phyloP scores from a whole-genome alignment of 257 asterid species.

The Petrea volubilis region DNA sequence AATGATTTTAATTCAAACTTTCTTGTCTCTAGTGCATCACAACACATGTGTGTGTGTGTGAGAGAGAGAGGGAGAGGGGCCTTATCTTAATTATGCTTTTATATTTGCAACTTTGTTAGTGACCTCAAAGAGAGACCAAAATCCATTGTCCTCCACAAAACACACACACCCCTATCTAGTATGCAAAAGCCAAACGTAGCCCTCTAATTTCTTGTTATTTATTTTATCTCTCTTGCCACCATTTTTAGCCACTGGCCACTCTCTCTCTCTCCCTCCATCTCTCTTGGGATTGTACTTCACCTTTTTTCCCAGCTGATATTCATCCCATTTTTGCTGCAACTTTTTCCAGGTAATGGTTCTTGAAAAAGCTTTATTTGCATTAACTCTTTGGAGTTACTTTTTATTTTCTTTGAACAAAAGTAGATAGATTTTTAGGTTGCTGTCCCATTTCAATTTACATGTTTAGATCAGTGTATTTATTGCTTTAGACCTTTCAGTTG shows the following conservation, averaged over 20 bases:
- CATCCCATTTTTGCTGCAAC: not conserved
- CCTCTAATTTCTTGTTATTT: constrained; percentile 16
- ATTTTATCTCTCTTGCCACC: not conserved
- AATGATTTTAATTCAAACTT: not conserved
- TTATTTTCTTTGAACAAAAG: not conserved
- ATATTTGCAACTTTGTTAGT: too few relatives aligned
- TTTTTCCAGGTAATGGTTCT: not conserved
- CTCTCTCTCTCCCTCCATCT: constrained; percentile 1
- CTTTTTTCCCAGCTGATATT: constrained; percentile 9
- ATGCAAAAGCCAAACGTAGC: constrained; percentile 47
- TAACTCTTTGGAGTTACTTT: not conserved
- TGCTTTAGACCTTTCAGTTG: not conserved
- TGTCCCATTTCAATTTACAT: not conserved
- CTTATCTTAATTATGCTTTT: constrained; percentile 9
- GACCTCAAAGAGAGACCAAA: constrained; percentile 30
- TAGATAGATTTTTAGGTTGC: not conserved
- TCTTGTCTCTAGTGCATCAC: not conserved
- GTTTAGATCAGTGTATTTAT: not conserved
- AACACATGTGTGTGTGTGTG: not conserved
- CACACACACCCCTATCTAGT: constrained; percentile 53
- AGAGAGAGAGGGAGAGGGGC: constrained; percentile 11
- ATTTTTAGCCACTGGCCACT: constrained; percentile 7
- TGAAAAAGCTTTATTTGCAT: not conserved
- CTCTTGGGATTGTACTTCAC: not conserved
- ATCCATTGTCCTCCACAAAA: constrained; percentile 68